Evolutionary conservation across 2,329 filamentous ascomycete genomes (phyloP), one percentile per base, ranked within the genome.

Genomic region (Podosphaera aphanis): DNA sequence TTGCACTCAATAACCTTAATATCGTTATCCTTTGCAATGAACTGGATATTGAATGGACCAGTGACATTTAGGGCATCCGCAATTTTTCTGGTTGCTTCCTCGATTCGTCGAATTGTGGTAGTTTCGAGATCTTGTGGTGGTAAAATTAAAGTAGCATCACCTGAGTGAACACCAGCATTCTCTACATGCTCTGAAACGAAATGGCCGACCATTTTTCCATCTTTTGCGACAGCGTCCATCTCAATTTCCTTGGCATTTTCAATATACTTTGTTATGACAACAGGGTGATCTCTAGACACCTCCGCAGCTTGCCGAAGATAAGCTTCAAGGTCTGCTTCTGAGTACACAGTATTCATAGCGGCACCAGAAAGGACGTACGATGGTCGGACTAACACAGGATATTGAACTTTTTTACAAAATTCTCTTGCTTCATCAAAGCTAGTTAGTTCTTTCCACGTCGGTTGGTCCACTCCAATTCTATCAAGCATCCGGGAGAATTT

Each of bases 1-100:
- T 98, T 98, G 65, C 90, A 95, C 66, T 98, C 90, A 52, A 98
- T 98, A 53, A 98, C 90, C 70, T 95, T 95, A 69, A 98, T 95
- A 54, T 95, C 88, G 61, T 95, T 95, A 62, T 95, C 86, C 68
- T 95, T 95, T 57, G 90, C 90, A 57, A 98, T 98, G 67, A 98
- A 95, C 62, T 98, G 90, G 51, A 98, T 98, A 65, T 98, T 98
- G 73, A 81, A 94, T 19, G 90, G 90, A 43, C 90, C 90, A 36
- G 90, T 95, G 47, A 98, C 80, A 60, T 95, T 94, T 48, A 95
- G 72, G 15, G 90, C 88, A 50, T 81, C 78, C 53, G 81, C 90
- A 55, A 98, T 95, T 72, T 95, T 95, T 54, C 79, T 73, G 13
- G 90, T 95, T 2, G 90, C 90, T 61, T 94, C 86, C 61, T 88